Percentiles rank a stretch among this genome's conserved stretches.
These are phyloP conservation scores for Boechera stricta DNA, from an alignment of 345 rosid genomes.

Conservation along the genomic window DNA sequence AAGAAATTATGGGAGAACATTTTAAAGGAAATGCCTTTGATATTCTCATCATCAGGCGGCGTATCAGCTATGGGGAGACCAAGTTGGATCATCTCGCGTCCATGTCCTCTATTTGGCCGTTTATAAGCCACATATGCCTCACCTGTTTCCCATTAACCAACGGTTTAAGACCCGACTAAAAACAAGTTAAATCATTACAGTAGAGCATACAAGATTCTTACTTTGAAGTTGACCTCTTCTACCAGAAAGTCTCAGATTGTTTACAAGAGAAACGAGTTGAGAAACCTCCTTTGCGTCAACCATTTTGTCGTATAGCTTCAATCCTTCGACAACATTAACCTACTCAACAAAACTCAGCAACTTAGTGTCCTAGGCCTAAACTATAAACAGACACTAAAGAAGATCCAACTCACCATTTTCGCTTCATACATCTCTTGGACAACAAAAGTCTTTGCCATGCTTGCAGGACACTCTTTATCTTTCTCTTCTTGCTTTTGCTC, in stretches of 20 bases:
- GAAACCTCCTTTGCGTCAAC: conserved; percentile 64
- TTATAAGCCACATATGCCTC: conserved; percentile 69
- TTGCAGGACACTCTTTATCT: conserved; percentile 52
- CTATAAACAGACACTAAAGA: conserved; percentile 20
- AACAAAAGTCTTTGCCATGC: conserved; percentile 61
- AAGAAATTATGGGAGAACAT: too few species aligned
- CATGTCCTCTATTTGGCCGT: conserved; percentile 89
- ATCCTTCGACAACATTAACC: conserved; percentile 96
- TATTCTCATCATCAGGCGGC: conserved; percentile 72
- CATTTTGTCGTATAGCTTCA: conserved; percentile 71
- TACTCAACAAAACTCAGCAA: conserved; percentile 37
- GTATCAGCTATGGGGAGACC: conserved; percentile 82
- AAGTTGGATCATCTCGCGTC: conserved; percentile 92
- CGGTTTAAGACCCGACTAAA: not conserved
- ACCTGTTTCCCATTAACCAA: conserved; percentile 60
- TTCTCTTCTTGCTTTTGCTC: conserved; percentile 51
- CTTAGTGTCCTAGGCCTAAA: not conserved
- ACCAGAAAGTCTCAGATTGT: conserved; percentile 77
- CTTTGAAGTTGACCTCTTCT: conserved; percentile 84
- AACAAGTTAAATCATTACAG: not conserved
- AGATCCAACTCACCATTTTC: conserved; percentile 58
- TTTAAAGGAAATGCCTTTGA: conserved; percentile 60
- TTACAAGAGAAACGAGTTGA: conserved; percentile 68
- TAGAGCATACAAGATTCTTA: conserved; percentile 46
- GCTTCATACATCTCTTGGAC: conserved; percentile 73